Base-by-base conservation (phyloP, 768 basidiomycete species). In the Leccinum barrowsii region DNA sequence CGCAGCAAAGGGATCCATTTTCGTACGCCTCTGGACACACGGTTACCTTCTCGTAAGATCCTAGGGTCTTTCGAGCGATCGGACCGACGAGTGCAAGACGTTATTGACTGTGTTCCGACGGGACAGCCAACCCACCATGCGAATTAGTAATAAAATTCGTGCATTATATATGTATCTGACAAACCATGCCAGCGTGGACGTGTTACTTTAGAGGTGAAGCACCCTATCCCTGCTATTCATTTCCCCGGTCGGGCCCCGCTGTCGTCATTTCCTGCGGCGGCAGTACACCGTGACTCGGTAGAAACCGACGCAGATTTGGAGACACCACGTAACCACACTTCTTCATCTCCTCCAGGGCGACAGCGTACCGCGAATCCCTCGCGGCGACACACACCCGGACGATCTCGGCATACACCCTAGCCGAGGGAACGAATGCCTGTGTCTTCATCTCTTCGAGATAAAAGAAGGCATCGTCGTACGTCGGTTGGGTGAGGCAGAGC, bases 391-490 rank as follows among this genome's bases (percentile, higher is more conserved):
- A 92, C 64, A 79, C 85, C 49, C 77, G 75, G 46, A 86, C 73
- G 57, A 94, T 73, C 2, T 76, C 74, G 34, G 81, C 78, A 72
- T 94, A 94, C 30, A 87, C 72, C 2, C 66, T 65, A 24, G 65
- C 65, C 10, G 81, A 70, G 1, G 92, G 90, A n/a, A 76, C 65
- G 64, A 83, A 76, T 8, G 76, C 76, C 35, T 79, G 80, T 1
- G 77, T 73, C 71, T 94, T 94, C 89, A 92, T 91, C 76, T 90
- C 88, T 69, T 94, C 92, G 32, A 96, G 79, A 72, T 91, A 93
- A 67, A 85, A 86, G 74, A 94, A 94, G 0, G 92, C 90, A 60
- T 92, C 90, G 67, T 94, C 92, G 71, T 92, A 95, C 3, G 75
- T 77, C 7, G 81, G 71, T 65, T 90, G 87, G 0, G 85, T 84